Evolutionary conservation across 495 filamentous ascomycete species (phyloP).

Genomic region (Tuber umbilicatum): DNA sequence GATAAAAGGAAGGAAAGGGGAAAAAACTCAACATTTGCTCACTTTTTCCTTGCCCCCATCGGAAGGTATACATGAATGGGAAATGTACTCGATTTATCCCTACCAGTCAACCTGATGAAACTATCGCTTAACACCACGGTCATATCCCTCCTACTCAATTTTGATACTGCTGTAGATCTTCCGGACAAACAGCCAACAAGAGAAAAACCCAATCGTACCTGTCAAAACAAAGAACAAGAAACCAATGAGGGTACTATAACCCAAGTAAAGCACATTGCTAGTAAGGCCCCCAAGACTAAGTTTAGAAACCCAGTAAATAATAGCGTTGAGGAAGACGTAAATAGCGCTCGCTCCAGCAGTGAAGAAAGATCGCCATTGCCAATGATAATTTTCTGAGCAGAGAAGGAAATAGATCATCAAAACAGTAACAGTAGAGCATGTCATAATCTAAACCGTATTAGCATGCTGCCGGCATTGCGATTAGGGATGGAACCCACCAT

Average conservation of each 20-base stretch:
- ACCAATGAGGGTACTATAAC: slow-evolving; percentile 81
- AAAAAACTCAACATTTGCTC: not conserved
- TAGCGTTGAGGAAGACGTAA: slow-evolving; percentile 82
- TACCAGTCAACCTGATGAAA: not conserved
- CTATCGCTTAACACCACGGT: not conserved
- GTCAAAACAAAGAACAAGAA: slow-evolving; percentile 90
- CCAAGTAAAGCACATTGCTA: slow-evolving; percentile 82
- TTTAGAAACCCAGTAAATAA: slow-evolving; percentile 82
- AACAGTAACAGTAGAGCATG: slow-evolving; percentile 82
- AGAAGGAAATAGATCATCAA: slow-evolving; percentile 91
- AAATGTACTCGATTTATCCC: slow-evolving; percentile 11
- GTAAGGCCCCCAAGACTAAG: slow-evolving; percentile 77
- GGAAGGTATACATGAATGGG: slow-evolving; percentile 6
- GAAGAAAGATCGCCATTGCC: slow-evolving; percentile 93
- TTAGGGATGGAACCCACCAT: slow-evolving; percentile 50
- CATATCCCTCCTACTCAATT: slow-evolving; percentile 59
- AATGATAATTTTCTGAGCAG: slow-evolving; percentile 94
- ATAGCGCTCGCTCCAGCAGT: slow-evolving; percentile 78
- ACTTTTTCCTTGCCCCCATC: not conserved
- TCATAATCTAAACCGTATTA: slow-evolving; percentile 56
- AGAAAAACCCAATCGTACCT: slow-evolving; percentile 94
- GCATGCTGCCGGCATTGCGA: slow-evolving; percentile 1
- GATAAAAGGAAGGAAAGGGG: not conserved
- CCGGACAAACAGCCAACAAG: slow-evolving; percentile 85
- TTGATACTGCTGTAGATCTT: slow-evolving; percentile 95